A percentile compares a stretch with the other conserved stretches of the same genome.
Evolutionary conservation across 441 rosid species (phyloP).

Genomic region (Raphanus hybrid): DNA sequence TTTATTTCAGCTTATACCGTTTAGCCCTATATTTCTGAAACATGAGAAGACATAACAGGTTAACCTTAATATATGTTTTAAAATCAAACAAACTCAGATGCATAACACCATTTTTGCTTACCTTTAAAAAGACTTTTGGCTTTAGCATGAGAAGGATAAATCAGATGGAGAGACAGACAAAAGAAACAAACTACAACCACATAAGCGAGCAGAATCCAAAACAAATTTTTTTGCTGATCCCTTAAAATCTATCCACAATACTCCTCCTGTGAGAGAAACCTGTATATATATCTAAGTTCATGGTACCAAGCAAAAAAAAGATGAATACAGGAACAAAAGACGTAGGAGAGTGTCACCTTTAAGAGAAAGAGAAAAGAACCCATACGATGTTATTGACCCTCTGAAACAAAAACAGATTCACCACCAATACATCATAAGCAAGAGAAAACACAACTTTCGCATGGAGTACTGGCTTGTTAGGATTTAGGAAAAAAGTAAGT

Average conservation of each 20-base stretch:
- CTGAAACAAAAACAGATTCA: slow-evolving; percentile 1
- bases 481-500: background rate
- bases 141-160: background rate
- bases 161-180: slow-evolving; percentile 8
- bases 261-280: background rate
- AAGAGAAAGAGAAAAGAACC: background rate
- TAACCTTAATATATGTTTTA: background rate
- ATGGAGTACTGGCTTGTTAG: background rate
- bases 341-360: background rate
- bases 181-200: background rate
- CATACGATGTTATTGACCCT: background rate
- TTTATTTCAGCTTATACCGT: too few species aligned
- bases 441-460: background rate
- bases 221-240: slow-evolving; percentile 5
- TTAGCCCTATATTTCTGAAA: background rate
- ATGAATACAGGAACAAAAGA: background rate
- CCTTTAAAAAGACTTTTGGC: background rate
- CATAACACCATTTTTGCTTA: slow-evolving; percentile 22
- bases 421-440: background rate
- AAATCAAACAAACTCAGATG: background rate
- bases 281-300: background rate
- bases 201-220: slow-evolving; percentile 3
- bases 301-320: background rate
- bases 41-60: background rate
- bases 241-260: background rate